Evolutionary conservation across 2,329 filamentous ascomycete species (phyloP), one percentile per base, ranked within the genome.

Genomic region (Penicillium sp.): DNA sequence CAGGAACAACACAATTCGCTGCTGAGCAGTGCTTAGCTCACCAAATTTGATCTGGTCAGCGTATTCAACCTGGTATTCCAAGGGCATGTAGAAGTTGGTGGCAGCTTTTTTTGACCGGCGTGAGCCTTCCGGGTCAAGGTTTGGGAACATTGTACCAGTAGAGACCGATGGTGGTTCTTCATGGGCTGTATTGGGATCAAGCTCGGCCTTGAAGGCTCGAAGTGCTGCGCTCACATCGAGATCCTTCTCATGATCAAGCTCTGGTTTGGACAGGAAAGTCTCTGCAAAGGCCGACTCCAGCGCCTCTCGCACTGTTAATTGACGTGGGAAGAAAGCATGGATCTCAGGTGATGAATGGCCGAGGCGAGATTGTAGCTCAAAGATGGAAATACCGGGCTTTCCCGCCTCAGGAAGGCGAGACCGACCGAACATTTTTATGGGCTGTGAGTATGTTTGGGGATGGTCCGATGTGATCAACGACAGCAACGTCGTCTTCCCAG

Each of bases 331-430:
- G 76, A 96, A 93, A 56, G 92, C 89, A 72, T 98, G 93, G 4
- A 98, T 91, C 75, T 98, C 95, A 0, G 95, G 95, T 64, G 92
- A 96, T 0, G 93, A 95, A 75, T 98, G 93, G 12, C 95, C 95
- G 67, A 99, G 91, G 26, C 91, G 89, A 0, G 88, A 84, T 75
- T 98, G 95, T 8, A 99, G 87, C 65, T 98, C 93, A 83, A 96
- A 98, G 61, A 97, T 90, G 0, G 92, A 96, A 37, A 98, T 88
- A 0, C 92, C 93, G 0, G 85, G 85, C 58, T 86, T 76, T 0
- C 90, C 91, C 0, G 86, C 85, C 59, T 90, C 86, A 0, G 94
- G 93, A 0, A 97, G 83, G 22, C 95, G 87, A 58, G 89, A 90
- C 24, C 88, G 88, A 0, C 93, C 92, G 74, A 99, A 98, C 15